These are phyloP conservation scores for Pisolithus albus DNA, from an alignment of 768 basidiomycete species.

Conservation along the genomic window DNA sequence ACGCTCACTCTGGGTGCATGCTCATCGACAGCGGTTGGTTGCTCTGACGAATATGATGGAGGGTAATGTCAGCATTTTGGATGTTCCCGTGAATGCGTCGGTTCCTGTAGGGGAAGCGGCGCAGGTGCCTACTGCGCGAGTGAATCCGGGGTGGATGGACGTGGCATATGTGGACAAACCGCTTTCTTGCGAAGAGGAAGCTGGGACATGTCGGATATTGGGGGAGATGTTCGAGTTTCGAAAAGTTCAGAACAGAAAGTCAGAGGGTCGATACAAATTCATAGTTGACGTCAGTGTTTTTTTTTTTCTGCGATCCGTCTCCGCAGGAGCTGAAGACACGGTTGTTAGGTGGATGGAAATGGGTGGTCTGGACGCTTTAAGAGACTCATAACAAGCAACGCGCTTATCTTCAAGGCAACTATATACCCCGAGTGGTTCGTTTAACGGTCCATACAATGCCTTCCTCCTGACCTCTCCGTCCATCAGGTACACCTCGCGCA, in stretches of 20 bases:
- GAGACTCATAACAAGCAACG: slow-evolving; percentile 48
- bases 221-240: slow-evolving; percentile 44
- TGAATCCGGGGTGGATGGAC: slow-evolving; percentile 56
- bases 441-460: background rate
- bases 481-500: slow-evolving; percentile 43
- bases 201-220: slow-evolving; percentile 37
- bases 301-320: background rate
- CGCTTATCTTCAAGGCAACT: slow-evolving; percentile 56
- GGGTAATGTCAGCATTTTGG: slow-evolving; percentile 35
- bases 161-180: slow-evolving; percentile 47
- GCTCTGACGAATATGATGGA: slow-evolving; percentile 34
- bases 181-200: slow-evolving; percentile 31
- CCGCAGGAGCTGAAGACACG: background rate
- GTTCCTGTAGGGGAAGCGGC: slow-evolving; percentile 32
- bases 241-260: slow-evolving; percentile 32
- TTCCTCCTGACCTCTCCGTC: background rate
- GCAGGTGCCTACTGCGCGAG: slow-evolving; percentile 28
- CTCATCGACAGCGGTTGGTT: slow-evolving; percentile 47
- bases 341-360: slow-evolving; percentile 45
- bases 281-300: slow-evolving; percentile 42
- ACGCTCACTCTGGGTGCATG: slow-evolving; percentile 38
- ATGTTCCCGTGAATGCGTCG: slow-evolving; percentile 19
- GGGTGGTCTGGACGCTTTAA: slow-evolving; percentile 61
- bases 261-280: slow-evolving; percentile 57
- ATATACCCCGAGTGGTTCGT: slow-evolving; percentile 61